Conservation (phyloP, 805 yeast species). For the Nakazawaea molendinolei region DNA sequence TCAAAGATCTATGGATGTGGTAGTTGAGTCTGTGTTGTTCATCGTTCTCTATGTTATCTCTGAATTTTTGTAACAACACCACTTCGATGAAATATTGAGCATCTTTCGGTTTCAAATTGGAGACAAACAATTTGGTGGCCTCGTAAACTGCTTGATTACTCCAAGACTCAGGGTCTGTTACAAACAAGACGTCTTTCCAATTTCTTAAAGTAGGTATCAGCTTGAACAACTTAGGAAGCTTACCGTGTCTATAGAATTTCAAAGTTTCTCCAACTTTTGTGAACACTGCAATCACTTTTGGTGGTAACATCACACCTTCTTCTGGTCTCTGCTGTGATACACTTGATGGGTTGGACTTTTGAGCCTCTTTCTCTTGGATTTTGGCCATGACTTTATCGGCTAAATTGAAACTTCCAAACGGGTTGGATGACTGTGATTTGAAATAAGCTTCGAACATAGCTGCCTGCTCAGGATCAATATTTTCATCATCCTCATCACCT, state of each 20-base stretch:
- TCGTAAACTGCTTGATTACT: slow-evolving; percentile 92
- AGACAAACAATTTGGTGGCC: slow-evolving; percentile 90
- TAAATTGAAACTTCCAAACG: slow-evolving; percentile 51
- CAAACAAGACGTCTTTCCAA: slow-evolving; percentile 94
- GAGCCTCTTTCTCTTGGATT: slow-evolving; percentile 63
- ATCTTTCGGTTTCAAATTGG: slow-evolving; percentile 80
- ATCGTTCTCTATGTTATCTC: slow-evolving; percentile 62
- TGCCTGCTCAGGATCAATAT: slow-evolving; percentile 75
- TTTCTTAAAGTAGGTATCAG: slow-evolving; percentile 87
- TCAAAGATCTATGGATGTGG: slow-evolving; percentile 86
- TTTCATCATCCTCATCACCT: slow-evolving; percentile 50
- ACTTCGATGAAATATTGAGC: slow-evolving; percentile 75
- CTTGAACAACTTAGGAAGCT: slow-evolving; percentile 92
- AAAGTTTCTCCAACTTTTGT: slow-evolving; percentile 84
- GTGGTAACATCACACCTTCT: slow-evolving; percentile 85
- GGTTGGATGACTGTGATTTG: slow-evolving; percentile 24
- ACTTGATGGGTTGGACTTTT: slow-evolving; percentile 23
- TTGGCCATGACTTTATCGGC: slow-evolving; percentile 95
- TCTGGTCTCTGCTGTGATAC: slow-evolving; percentile 33
- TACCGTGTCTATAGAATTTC: slow-evolving; percentile 89
- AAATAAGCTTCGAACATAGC: slow-evolving; percentile 77
- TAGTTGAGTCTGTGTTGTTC: slow-evolving; percentile 81
- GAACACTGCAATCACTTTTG: slow-evolving; percentile 93
- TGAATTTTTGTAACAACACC: slow-evolving; percentile 66
- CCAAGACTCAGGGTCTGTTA: slow-evolving; percentile 91